Evolutionary conservation across 2,329 filamentous ascomycete genomes (phyloP).

Genomic region (Alternaria atra): DNA sequence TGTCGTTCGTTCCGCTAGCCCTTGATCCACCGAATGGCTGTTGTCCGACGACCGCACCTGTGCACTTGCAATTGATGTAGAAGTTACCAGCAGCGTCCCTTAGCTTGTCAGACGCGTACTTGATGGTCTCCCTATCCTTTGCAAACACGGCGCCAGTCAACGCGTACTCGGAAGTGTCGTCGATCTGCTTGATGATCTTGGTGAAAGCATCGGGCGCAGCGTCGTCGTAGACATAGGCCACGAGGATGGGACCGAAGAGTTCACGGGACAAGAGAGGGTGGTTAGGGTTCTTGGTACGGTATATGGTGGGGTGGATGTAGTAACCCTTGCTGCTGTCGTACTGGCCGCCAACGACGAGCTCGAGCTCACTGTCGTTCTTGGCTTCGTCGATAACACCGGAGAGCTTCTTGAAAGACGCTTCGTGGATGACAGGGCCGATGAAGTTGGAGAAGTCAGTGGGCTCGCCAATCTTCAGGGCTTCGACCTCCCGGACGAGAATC

Average conservation of each 20-base stretch:
- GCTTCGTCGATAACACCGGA: conserved; percentile 78
- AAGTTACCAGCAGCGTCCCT: conserved; percentile 82
- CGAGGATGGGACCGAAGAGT: conserved; percentile 82
- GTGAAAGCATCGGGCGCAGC: conserved; percentile 65
- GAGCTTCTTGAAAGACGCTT: conserved; percentile 82
- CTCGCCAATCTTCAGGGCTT: conserved; percentile 74
- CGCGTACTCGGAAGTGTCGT: conserved; percentile 77
- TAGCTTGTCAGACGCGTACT: conserved; percentile 74
- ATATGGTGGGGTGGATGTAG: conserved; percentile 85
- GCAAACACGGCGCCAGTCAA: conserved; percentile 82
- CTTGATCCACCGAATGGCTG: conserved; percentile 64
- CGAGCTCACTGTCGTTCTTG: conserved; percentile 76
- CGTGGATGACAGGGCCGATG: conserved; percentile 87
- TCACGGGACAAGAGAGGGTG: conserved; percentile 80
- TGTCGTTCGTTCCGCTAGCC: conserved; percentile 66
- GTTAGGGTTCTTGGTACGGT: conserved; percentile 74
- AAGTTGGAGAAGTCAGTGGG: conserved; percentile 79
- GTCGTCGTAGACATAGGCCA: conserved; percentile 81
- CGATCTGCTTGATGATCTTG: conserved; percentile 69
- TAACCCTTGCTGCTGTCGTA: conserved; percentile 82
- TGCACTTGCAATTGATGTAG: conserved; percentile 84
- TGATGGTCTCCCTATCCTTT: conserved; percentile 70
- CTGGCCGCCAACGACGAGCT: conserved; percentile 77
- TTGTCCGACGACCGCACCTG: conserved; percentile 60
- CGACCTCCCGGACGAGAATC: conserved; percentile 72